Evolutionary conservation across 2,329 filamentous ascomycete genomes (phyloP), one percentile per base, ranked within the genome.

Genomic region (Aureobasidium sp.): DNA sequence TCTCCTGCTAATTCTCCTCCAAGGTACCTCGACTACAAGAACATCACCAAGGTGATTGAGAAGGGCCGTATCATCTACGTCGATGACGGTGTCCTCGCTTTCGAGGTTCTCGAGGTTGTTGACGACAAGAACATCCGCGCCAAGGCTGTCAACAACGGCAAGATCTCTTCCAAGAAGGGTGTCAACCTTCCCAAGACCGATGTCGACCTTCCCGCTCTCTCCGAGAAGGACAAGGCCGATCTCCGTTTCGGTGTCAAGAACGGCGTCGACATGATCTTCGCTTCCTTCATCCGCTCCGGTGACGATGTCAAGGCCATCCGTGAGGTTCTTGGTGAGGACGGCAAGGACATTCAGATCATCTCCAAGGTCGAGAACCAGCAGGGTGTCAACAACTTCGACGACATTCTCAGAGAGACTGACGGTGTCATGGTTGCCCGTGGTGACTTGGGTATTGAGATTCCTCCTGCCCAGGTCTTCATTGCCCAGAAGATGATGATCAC

Each of bases 401-500:
- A 97, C 81, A 99, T 99, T 72, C 86, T 99, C 64, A 84, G 85
- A 74, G 91, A 92, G 81, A 97, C 94, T 6, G 94, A 99, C 76
- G 94, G 94, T 84, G 92, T 99, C 81, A 99, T 99, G 94, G 94
- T 99, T 69, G 94, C 94, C 72, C 93, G 94, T 85, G 94, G 94
- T 81, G 94, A 97, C 74, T 81, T 96, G 67, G 94, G 94, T 82
- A 99, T 99, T 71, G 94, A 99, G 81, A 99, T 99, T 71, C 93
- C 94, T 54, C 93, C 94, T 64, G 91, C 93, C 67, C 94, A 99
- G 83, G 94, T 99, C 68, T 99, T 99, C 79, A 91, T 96, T 69
- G 94, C 94, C 62, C 94, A 99, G 84, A 99, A 99, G 89, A 99
- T 99, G 90, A 92, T 99, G 85, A 99, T 99, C 78, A 92, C 94